A percentile compares a stretch with the other conserved stretches of the same genome.
Evolutionary conservation across 2,329 filamentous ascomycete species (phyloP).

Genomic region (Cercospora sojina): DNA sequence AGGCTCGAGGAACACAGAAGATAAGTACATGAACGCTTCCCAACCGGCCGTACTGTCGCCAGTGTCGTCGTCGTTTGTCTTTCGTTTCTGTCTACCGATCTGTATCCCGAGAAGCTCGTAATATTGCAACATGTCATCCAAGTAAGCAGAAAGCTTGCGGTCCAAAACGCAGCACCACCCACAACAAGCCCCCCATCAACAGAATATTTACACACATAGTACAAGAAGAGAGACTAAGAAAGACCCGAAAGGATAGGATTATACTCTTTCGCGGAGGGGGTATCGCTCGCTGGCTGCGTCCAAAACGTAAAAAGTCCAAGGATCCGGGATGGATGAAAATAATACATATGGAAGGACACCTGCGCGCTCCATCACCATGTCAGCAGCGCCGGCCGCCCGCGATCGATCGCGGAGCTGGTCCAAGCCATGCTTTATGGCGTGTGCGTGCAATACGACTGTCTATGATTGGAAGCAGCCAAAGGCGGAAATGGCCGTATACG

Average conservation of each 20-base stretch:
- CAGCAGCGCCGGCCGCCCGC: not conserved
- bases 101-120: not conserved
- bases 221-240: not conserved
- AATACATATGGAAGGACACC: not conserved
- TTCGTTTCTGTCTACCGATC: constrained; percentile 7
- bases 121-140: not conserved
- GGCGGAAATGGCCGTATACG: constrained; percentile 9
- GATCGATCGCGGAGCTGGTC: not conserved
- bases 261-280: constrained; percentile 8
- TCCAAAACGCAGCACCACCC: not conserved
- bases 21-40: not conserved
- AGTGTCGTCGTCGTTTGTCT: not conserved
- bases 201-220: not conserved
- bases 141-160: not conserved
- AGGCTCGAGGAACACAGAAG: not conserved
- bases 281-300: constrained; percentile 8
- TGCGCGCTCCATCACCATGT: not conserved
- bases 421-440: not conserved
- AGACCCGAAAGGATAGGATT: not conserved
- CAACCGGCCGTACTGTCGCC: not conserved
- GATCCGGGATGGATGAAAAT: not conserved
- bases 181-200: not conserved
- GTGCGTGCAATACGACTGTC: constrained; percentile 4
- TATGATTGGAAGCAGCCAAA: constrained; percentile 8
- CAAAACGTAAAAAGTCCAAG: not conserved